phyloP scores from a whole-genome alignment of 306 rosid genomes.

The Fragaria ananassa region DNA sequence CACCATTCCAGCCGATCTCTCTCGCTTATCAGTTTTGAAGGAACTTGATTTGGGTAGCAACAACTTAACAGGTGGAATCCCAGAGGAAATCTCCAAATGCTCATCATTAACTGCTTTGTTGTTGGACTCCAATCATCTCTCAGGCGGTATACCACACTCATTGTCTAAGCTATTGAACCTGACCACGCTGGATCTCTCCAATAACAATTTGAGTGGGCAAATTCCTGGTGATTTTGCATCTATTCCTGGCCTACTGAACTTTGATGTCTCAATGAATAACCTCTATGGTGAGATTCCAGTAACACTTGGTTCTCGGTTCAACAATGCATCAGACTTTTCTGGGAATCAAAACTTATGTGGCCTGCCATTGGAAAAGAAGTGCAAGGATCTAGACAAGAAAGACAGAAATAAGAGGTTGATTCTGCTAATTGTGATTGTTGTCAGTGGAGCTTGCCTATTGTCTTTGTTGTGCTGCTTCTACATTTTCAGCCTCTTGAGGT shows the following conservation, averaged over 20 bases:
- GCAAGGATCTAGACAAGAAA: slow-evolving; percentile 26
- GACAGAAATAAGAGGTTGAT: slow-evolving; percentile 58
- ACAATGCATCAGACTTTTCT: slow-evolving; percentile 50
- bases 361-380: slow-evolving; percentile 50
- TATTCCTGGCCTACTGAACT: slow-evolving; percentile 46
- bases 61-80: slow-evolving; percentile 67
- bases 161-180: slow-evolving; percentile 52
- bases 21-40: slow-evolving; percentile 51
- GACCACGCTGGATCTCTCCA: slow-evolving; percentile 64
- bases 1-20: slow-evolving; percentile 59
- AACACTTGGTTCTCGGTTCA: slow-evolving; percentile 61
- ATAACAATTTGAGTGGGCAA: slow-evolving; percentile 68
- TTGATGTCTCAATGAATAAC: slow-evolving; percentile 71
- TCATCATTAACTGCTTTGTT: slow-evolving; percentile 44
- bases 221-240: slow-evolving; percentile 56
- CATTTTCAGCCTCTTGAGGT: slow-evolving; percentile 65
- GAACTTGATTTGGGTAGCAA: slow-evolving; percentile 72
- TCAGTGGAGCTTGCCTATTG: slow-evolving; percentile 51
- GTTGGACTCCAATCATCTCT: slow-evolving; percentile 58
- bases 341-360: slow-evolving; percentile 65
- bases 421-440: slow-evolving; percentile 48
- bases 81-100: slow-evolving; percentile 70
- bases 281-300: slow-evolving; percentile 74
- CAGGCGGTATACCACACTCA: slow-evolving; percentile 65
- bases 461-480: slow-evolving; percentile 79